Evolutionary conservation across 352 stramenopile genomes (phyloP).

Genomic region (Phytophthora colocasiae): DNA sequence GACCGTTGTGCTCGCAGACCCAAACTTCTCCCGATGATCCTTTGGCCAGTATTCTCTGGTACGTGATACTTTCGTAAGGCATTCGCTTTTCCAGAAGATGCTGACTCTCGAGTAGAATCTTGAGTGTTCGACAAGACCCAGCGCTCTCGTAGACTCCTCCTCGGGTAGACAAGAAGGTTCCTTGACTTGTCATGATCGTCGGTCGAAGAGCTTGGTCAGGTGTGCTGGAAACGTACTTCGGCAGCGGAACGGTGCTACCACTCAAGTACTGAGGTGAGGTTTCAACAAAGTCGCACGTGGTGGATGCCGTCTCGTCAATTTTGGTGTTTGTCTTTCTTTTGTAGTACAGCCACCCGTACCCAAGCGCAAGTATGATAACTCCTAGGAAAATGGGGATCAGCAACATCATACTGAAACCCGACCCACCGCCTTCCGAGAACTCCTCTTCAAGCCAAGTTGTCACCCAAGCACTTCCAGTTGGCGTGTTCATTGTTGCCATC

Average conservation of each 20-base stretch:
- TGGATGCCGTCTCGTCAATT: slow-evolving; percentile 6
- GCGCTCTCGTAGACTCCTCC: slow-evolving; percentile 25
- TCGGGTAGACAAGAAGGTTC: slow-evolving; percentile 14
- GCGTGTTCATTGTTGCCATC: slow-evolving; percentile 26
- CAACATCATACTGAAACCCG: slow-evolving; percentile 18
- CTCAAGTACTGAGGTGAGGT: slow-evolving; percentile 19
- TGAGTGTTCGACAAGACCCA: slow-evolving; percentile 32
- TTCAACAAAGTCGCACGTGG: slow-evolving; percentile 12
- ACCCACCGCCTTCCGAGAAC: slow-evolving; percentile 12
- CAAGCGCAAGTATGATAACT: background rate
- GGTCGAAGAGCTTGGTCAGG: slow-evolving; percentile 11
- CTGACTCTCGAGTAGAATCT: slow-evolving; percentile 25
- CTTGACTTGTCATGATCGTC: slow-evolving; percentile 20
- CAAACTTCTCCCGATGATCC: slow-evolving; percentile 55
- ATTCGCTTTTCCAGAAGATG: slow-evolving; percentile 29
- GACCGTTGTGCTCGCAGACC: slow-evolving; percentile 26
- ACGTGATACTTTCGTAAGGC: slow-evolving; percentile 33
- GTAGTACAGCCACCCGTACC: slow-evolving; percentile 20
- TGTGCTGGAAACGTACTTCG: slow-evolving; percentile 4
- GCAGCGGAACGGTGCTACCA: slow-evolving; percentile 45
- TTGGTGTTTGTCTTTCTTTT: slow-evolving; percentile 8
- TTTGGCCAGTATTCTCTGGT: slow-evolving; percentile 27
- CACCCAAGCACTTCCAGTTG: slow-evolving; percentile 26
- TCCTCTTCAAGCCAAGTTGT: slow-evolving; percentile 29
- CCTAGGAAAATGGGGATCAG: slow-evolving; percentile 29